Percentiles rank a stretch among this genome's conserved stretches.
These are phyloP conservation scores for Citrullus amarus DNA, from an alignment of 306 rosid genomes.

Conservation along the genomic window DNA sequence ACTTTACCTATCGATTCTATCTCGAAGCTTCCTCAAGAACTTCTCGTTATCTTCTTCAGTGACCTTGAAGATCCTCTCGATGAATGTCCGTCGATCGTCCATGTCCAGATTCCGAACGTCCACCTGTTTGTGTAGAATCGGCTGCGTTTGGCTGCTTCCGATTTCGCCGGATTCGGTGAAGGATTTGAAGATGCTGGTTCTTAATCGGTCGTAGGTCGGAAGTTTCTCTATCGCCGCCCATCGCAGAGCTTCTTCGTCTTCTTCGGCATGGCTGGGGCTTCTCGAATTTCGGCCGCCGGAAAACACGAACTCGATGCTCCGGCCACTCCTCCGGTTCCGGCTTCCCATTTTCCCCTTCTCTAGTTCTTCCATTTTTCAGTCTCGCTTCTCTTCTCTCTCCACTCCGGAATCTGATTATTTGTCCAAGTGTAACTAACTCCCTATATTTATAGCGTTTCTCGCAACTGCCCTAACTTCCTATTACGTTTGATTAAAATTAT, in stretches of 20 bases:
- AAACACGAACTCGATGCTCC: slow-evolving; percentile 66
- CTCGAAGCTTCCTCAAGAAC: slow-evolving; percentile 56
- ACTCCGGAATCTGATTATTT: background rate
- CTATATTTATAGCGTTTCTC: background rate
- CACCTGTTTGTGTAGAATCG: slow-evolving; percentile 37
- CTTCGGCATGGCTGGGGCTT: slow-evolving; percentile 35
- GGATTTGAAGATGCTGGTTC: slow-evolving; percentile 69
- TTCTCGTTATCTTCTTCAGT: slow-evolving; percentile 91
- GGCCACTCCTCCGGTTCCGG: slow-evolving; percentile 48
- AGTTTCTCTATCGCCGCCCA: slow-evolving; percentile 96
- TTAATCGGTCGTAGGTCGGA: slow-evolving; percentile 69
- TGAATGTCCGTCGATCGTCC: slow-evolving; percentile 51
- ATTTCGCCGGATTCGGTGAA: slow-evolving; percentile 1
- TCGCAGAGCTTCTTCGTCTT: slow-evolving; percentile 82
- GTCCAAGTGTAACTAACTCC: background rate
- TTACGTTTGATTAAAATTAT: too few species aligned
- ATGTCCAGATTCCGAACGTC: slow-evolving; percentile 63
- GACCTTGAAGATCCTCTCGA: slow-evolving; percentile 58
- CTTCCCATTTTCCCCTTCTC: slow-evolving; percentile 18
- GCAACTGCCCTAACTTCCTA: background rate
- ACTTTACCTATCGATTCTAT: slow-evolving; percentile 48
- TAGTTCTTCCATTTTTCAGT: background rate
- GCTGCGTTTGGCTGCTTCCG: slow-evolving; percentile 12
- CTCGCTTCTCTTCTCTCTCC: background rate
- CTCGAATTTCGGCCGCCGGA: slow-evolving; percentile 35